Evolutionary conservation across 2,329 filamentous ascomycete species (phyloP), one percentile per base, ranked within the genome.

Genomic region (Cercospora canescens): DNA sequence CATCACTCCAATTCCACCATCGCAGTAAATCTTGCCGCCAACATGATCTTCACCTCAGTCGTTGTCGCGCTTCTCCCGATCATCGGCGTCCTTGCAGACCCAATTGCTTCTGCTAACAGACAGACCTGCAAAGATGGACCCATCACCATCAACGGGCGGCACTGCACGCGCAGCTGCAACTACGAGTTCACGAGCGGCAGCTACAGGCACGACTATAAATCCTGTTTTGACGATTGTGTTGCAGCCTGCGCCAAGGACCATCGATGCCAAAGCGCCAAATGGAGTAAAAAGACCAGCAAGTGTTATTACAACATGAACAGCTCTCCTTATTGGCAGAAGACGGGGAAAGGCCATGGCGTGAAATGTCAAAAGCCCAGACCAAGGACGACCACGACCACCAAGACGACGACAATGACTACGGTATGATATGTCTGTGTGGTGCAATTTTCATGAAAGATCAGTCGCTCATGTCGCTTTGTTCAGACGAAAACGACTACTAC

Each of bases 141-240:
- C 39, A 28, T 61, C 35, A 21, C 8, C 35, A 24, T 45, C 18
- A 24, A 50, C 28, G 58, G 28, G 6, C 39, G 58, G 3, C 37
- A 30, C 16, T 60, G 58, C 39, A 24, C 35, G 28, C 37, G 35
- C 18, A 18, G 24, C 35, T 60, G 58, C 28, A 39, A 39, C n/a
- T 60, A 60, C 39, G 58, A 60, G 28, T 60, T 60, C 39, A 60
- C 58, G 8, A 60, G 58, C 2, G 39, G 58, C 21, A 60, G 58
- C 39, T 60, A 60, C 39, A 60, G 34, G 39, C 26, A 41, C 21
- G 24, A 60, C 39, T 60, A 32, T 28, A 24, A 48, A 50, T 60
- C 58, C 11, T 50, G 58, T 26, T 60, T 28, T 18, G 35, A 45
- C 16, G 58, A 60, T 4, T 60, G 58, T 60, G 21, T 39, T 8